These are phyloP conservation scores for Candida hungchunana DNA, from an alignment of 805 yeast species.

Conservation along the genomic window DNA sequence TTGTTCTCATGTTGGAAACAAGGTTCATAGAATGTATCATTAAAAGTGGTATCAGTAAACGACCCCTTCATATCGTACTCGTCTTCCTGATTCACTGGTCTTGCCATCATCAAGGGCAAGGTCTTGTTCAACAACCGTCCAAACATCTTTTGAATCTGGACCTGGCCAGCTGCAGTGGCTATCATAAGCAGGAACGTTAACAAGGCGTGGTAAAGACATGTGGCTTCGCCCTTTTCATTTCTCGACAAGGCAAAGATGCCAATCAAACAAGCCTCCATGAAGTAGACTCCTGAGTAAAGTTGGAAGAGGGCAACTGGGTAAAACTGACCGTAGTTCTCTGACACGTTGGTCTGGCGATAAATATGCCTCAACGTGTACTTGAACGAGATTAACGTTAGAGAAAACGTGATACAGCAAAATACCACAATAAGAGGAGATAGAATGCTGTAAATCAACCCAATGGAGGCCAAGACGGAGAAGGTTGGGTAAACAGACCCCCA, in stretches of 20 bases:
- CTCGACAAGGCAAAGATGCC: conserved; percentile 69
- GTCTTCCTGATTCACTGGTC: neutral
- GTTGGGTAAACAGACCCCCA: conserved; percentile 84
- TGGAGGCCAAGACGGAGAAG: conserved; percentile 71
- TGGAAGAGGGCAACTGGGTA: conserved; percentile 76
- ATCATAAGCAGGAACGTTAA: conserved; percentile 49
- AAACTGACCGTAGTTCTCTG: conserved; percentile 65
- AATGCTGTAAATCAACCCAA: conserved; percentile 73
- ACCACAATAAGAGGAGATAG: conserved; percentile 75
- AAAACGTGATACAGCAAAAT: conserved; percentile 53
- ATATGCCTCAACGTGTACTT: conserved; percentile 64
- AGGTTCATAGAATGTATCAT: conserved; percentile 25
- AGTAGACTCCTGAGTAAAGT: conserved; percentile 75
- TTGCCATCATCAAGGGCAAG: conserved; percentile 31
- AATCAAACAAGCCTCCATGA: conserved; percentile 70
- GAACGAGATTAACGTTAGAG: conserved; percentile 56
- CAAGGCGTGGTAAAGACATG: conserved; percentile 44
- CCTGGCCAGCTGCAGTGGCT: conserved; percentile 55
- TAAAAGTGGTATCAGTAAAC: conserved; percentile 5
- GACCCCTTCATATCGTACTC: conserved; percentile 4
- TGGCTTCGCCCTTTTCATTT: conserved; percentile 40
- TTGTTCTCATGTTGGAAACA: conserved; percentile 21
- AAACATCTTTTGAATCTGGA: conserved; percentile 43
- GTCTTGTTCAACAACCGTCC: conserved; percentile 29
- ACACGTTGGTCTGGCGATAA: conserved; percentile 44